phyloP scores from a whole-genome alignment of 1,284 basidiomycete genomes.

The Cryptococcus maquisensis region DNA sequence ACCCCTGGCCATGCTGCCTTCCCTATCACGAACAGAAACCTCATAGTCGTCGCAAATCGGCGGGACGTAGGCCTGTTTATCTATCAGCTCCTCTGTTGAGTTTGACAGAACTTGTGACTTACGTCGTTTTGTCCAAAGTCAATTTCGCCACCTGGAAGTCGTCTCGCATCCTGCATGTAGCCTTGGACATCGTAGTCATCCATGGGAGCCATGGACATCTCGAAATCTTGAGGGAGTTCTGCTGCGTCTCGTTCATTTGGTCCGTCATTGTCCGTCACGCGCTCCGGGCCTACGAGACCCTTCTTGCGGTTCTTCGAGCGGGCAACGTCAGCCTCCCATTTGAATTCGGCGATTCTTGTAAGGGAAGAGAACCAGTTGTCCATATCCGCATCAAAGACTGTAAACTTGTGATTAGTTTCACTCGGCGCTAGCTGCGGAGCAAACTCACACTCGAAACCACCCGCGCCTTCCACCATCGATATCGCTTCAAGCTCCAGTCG shows the following conservation, averaged over 20 bases:
- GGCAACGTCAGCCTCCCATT: conserved; percentile 31
- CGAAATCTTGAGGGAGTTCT: too few relatives aligned
- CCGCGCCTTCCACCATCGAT: conserved; percentile 22
- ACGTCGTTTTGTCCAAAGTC: not conserved
- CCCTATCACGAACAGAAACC: conserved; percentile 6
- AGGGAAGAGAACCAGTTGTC: conserved; percentile 17
- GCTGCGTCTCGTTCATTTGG: not conserved
- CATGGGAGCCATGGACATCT: not conserved
- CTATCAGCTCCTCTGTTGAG: too few relatives aligned
- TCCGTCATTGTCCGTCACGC: not conserved
- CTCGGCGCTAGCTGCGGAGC: not conserved
- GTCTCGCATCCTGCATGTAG: conserved; percentile 7
- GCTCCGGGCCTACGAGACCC: too few relatives aligned
- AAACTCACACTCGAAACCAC: conserved; percentile 25
- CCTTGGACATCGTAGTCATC: not conserved
- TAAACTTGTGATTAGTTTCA: not conserved
- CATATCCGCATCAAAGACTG: conserved; percentile 35
- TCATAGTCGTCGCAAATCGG: conserved; percentile 5
- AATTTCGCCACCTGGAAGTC: not conserved
- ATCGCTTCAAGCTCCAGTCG: conserved; percentile 5
- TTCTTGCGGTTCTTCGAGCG: conserved; percentile 10
- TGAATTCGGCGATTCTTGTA: conserved; percentile 17
- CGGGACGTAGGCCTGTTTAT: too few relatives aligned
- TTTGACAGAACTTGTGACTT: not conserved
- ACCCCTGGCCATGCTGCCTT: not conserved